Conservation (phyloP, 2,329 filamentous ascomycete genomes). For the Aspergillus ruber region DNA sequence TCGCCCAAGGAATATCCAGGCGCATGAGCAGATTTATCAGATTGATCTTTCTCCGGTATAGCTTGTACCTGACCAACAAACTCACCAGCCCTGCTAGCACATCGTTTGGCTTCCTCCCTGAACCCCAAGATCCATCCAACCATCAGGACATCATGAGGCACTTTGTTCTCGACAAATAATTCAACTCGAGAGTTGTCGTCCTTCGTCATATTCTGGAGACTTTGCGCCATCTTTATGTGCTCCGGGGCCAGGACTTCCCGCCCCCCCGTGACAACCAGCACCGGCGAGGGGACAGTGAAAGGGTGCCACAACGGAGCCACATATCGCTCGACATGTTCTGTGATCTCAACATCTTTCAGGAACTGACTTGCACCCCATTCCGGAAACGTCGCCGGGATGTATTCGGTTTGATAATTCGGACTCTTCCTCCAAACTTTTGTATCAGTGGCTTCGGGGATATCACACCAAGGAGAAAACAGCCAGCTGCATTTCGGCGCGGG, state of each 20-base stretch:
- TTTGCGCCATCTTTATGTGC: conserved; percentile 5
- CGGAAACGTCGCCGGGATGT: conserved; percentile 9
- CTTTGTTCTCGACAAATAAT: conserved; percentile 7
- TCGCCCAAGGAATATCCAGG: too few relatives aligned
- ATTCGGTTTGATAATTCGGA: conserved; percentile 11
- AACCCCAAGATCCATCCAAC: conserved; percentile 12
- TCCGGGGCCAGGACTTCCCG: conserved; percentile 8
- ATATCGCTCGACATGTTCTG: conserved; percentile 7
- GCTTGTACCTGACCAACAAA: conserved; percentile 4
- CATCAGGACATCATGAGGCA: conserved; percentile 13
- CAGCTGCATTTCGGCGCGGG: conserved; percentile 10
- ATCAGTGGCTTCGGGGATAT: conserved; percentile 6
- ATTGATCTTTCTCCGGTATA: neutral
- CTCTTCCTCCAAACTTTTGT: conserved; percentile 5
- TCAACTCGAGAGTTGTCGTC: conserved; percentile 8
- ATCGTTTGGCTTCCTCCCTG: conserved; percentile 7
- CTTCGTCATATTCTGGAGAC: conserved; percentile 2
- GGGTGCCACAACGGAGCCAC: conserved; percentile 12
- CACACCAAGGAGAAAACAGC: conserved; percentile 13
- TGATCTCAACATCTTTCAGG: conserved; percentile 7
- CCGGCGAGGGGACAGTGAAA: conserved; percentile 13
- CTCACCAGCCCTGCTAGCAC: conserved; percentile 9
- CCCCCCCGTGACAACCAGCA: conserved; percentile 12
- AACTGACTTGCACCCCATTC: conserved; percentile 10
- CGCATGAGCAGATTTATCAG: too few relatives aligned